Evolutionary conservation across 2,329 filamentous ascomycete species (phyloP), one percentile per base, ranked within the genome.

Genomic region (Huntiella bhutanensis): DNA sequence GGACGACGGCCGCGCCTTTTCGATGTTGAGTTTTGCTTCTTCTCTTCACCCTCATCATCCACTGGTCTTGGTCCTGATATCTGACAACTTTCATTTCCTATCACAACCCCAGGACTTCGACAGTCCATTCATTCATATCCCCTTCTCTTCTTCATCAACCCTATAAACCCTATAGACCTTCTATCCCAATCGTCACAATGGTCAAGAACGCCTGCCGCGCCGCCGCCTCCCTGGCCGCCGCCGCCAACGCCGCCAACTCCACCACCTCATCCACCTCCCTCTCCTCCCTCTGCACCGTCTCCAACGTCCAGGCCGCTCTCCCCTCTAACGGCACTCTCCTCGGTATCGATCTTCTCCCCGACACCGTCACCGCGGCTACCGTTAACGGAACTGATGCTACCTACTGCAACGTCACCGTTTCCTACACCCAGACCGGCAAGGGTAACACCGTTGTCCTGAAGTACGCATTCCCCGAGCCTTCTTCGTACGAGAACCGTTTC

Each of bases 351-450:
- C 33, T 45, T 11, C 34, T 45, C n/a, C 34, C 43, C 6, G 15
- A 38, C 17, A 45, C 43, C 16, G 43, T 45, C 10, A 40, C 43
- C 15, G 43, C 16, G 16, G 32, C 22, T 34, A 39, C 35, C 13
- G 43, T 32, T 35, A 40, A 33, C 43, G 22, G 15, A 3, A 34
- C 39, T 38, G n/a, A 15, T n/a, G 49, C 32, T 43, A 22, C 45
- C 39, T 55, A 12, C 13, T 55, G 54, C 44, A 52, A 54, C 34
- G 50, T 52, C 4, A 54, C 51, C 13, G 45, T 54, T 2, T 36
- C 44, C 3, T 41, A 51, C 17, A 46, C 43, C 5, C 52, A 54
- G 33, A 45, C 37, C 5, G 51, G 47, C 11, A 41, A 33, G 10
- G 39, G 47, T 40, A 52, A 54, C 41, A 41, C 39, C 3, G 49